Conservation (phyloP, 169 alveolate genomes). For the Plasmodium inui region DNA sequence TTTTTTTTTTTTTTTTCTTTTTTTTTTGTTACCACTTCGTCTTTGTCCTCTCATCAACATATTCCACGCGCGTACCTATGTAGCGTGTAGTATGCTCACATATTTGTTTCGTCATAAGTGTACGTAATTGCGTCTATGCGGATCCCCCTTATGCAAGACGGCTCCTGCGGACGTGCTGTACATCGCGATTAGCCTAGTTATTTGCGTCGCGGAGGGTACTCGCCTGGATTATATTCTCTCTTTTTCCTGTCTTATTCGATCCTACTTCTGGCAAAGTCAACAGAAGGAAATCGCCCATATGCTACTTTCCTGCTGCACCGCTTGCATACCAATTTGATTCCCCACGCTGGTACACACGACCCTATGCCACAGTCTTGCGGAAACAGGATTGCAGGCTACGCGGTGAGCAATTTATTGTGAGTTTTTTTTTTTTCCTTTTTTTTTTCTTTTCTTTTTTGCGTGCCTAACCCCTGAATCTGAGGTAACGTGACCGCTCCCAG, state of each 20-base stretch:
- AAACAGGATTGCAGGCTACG: background rate
- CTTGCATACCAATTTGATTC: background rate
- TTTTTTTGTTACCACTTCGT: background rate
- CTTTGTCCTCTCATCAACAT: background rate
- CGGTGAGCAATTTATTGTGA: background rate
- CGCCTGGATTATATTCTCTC: background rate
- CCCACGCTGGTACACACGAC: background rate
- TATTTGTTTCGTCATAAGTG: background rate
- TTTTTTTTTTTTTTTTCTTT: background rate
- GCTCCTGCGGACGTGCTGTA: background rate
- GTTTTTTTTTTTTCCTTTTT: background rate
- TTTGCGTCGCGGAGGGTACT: background rate
- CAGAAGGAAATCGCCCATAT: background rate
- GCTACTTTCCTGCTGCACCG: background rate
- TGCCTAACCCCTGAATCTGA: background rate
- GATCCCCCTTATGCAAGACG: background rate
- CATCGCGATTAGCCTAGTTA: background rate
- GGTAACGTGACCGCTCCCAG: background rate
- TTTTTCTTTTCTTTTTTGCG: background rate
- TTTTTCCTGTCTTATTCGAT: background rate
- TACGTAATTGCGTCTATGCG: background rate
- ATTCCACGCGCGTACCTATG: background rate
- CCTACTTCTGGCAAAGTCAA: background rate
- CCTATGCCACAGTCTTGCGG: background rate
- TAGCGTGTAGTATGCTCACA: background rate